Evolutionary conservation across 2,329 filamentous ascomycete species (phyloP).

Genomic region (Raffaelea deltoideospora): DNA sequence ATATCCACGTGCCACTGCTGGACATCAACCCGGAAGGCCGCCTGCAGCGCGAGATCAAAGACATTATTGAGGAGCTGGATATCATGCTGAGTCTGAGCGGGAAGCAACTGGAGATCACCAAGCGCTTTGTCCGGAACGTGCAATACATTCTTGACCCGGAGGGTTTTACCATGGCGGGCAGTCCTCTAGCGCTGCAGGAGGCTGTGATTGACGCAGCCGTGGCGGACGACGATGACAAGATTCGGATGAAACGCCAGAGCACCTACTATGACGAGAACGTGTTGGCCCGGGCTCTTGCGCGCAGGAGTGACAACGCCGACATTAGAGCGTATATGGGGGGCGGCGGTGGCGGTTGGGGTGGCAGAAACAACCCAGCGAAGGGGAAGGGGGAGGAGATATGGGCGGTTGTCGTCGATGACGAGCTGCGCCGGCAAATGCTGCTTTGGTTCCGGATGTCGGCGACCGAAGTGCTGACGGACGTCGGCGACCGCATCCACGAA

Average conservation of each 20-base stretch:
- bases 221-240: no score
- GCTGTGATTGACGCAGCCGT: no score
- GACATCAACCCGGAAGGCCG: slow-evolving; percentile 27
- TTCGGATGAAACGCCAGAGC: no score
- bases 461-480: slow-evolving; percentile 13
- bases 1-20: slow-evolving; percentile 15
- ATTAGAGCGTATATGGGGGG: no score
- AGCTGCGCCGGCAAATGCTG: slow-evolving; percentile 4
- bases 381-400: not conserved
- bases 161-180: not conserved
- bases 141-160: slow-evolving; percentile 5
- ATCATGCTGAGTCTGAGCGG: slow-evolving; percentile 26
- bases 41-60: slow-evolving; percentile 27
- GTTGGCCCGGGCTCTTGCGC: no score
- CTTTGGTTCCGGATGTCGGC: slow-evolving; percentile 15
- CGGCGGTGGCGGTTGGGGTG: no score
- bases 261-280: not conserved
- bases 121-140: slow-evolving; percentile 13
- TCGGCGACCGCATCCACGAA: slow-evolving; percentile 17
- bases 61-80: slow-evolving; percentile 30
- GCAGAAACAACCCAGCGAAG: no score
- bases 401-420: not conserved
- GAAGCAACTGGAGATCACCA: slow-evolving; percentile 19
- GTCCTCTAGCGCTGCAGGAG: not conserved
- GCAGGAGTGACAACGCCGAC: not conserved